A percentile compares a stretch with the other conserved stretches of the same genome.
These are phyloP conservation scores for Triadica sebifera DNA, from an alignment of 345 rosid genomes.

Conservation along the genomic window DNA sequence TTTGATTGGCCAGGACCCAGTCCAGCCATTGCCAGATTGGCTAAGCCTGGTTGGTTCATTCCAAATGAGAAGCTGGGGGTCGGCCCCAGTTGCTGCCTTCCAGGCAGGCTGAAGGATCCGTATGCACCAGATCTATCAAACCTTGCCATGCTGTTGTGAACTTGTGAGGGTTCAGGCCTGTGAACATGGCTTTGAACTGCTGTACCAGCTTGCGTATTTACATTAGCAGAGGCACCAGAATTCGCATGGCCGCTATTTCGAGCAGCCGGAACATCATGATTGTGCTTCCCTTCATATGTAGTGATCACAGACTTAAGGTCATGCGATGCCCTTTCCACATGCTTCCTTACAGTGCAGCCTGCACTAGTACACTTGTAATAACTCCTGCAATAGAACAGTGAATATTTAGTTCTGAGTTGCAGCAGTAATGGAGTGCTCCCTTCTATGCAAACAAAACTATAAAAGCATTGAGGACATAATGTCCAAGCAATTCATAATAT, in stretches of 20 bases:
- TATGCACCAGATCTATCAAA: conserved; percentile 51
- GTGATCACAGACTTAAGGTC: conserved; percentile 95
- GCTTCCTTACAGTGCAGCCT: conserved; percentile 93
- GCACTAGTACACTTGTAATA: conserved; percentile 96
- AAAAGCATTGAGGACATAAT: background rate
- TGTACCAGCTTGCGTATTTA: conserved; percentile 22
- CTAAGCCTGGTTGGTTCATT: conserved; percentile 57
- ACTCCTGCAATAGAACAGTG: conserved; percentile 54
- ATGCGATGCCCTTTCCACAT: conserved; percentile 97
- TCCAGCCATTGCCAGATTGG: conserved; percentile 66
- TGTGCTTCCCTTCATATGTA: conserved; percentile 96
- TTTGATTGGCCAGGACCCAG: conserved; percentile 59
- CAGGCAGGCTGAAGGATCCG: conserved; percentile 58
- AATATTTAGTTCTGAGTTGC: conserved; percentile 1
- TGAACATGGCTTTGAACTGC: conserved; percentile 44
- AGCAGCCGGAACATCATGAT: conserved; percentile 85
- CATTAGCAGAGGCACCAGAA: conserved; percentile 9
- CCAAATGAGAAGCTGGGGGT: conserved; percentile 63
- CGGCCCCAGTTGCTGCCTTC: conserved; percentile 67
- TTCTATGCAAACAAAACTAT: background rate
- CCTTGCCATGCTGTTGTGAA: conserved; percentile 56
- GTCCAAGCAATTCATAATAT: background rate
- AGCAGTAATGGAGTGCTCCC: background rate
- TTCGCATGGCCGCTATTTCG: conserved; percentile 36
- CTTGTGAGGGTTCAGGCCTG: conserved; percentile 59